Conservation (phyloP, 2,329 filamentous ascomycete genomes). For the Fusarium metavorans region DNA sequence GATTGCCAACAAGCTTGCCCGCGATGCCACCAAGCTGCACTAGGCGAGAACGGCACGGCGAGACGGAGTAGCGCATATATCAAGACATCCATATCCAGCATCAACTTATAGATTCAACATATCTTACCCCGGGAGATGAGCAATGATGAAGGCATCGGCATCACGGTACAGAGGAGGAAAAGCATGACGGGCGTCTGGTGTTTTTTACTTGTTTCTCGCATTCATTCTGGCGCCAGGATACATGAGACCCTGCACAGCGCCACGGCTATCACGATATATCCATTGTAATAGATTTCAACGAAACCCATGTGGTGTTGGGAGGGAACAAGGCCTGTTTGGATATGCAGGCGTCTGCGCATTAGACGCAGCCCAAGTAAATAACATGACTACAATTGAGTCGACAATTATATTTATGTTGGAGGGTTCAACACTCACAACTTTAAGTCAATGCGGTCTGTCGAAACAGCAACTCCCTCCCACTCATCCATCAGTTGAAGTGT, state of each 20-base stretch:
- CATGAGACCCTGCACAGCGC: constrained; percentile 17
- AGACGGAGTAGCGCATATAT: constrained; percentile 15
- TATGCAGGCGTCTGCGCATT: constrained; percentile 25
- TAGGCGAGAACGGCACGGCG: constrained; percentile 27
- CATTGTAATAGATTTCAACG: constrained; percentile 44
- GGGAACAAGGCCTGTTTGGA: constrained; percentile 27
- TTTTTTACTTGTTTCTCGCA: constrained; percentile 38
- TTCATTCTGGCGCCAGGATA: constrained; percentile 37
- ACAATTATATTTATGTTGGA: neutral
- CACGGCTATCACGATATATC: constrained; percentile 36
- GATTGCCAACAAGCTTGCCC: constrained; percentile 63
- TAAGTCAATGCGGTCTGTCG: constrained; percentile 36
- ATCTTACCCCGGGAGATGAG: constrained; percentile 21
- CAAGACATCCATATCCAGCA: constrained; percentile 23
- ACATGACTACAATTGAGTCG: neutral
- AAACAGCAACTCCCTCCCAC: constrained; percentile 55
- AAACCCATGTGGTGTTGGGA: constrained; percentile 33
- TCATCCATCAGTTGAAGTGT: constrained; percentile 60
- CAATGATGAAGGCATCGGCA: constrained; percentile 23
- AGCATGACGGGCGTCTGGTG: constrained; percentile 45
- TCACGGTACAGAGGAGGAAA: constrained; percentile 36
- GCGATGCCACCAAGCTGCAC: constrained; percentile 52
- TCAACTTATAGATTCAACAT: constrained; percentile 30
- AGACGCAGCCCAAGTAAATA: constrained; percentile 20
- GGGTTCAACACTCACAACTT: neutral